Conservation (phyloP, 345 rosid genomes). For the Sapria himalayana region DNA sequence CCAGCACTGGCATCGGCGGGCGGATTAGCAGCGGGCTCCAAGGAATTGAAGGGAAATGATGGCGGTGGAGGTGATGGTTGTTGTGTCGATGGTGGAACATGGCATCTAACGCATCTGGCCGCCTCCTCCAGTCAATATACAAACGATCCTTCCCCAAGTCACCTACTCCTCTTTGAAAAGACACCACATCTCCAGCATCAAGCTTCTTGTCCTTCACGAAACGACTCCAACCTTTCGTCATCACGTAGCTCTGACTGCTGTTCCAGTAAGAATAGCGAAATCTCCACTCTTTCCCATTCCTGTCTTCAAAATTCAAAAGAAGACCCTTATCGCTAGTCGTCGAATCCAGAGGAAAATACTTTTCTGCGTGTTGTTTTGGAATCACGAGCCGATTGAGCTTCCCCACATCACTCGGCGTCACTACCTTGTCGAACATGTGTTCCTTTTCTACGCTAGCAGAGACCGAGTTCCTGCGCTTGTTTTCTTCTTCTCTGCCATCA, state of each 20-base stretch:
- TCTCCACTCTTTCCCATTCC: conserved; percentile 53
- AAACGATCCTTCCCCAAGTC: conserved; percentile 34
- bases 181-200: conserved; percentile 77
- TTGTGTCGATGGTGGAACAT: conserved; percentile 1
- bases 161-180: conserved; percentile 58
- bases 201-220: conserved; percentile 92
- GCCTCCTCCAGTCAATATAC: conserved; percentile 72
- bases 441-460: conserved; percentile 20
- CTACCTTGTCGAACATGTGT: conserved; percentile 41
- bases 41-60: conserved; percentile 8
- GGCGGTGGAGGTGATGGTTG: conserved; percentile 5
- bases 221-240: conserved; percentile 95
- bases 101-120: conserved; percentile 28
- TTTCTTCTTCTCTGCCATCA: conserved; percentile 7
- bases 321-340: conserved; percentile 60
- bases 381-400: conserved; percentile 45
- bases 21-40: conserved; percentile 28
- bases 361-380: conserved; percentile 59
- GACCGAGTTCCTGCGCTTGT: conserved; percentile 3
- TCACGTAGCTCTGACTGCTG: conserved; percentile 91
- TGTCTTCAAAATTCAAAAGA: conserved; percentile 70
- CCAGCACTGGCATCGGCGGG: conserved; percentile 11
- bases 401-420: conserved; percentile 48
- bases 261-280: conserved; percentile 92
- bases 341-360: conserved; percentile 61